Conservation (phyloP, 1,284 basidiomycete species). For the Boletus smithii region DNA sequence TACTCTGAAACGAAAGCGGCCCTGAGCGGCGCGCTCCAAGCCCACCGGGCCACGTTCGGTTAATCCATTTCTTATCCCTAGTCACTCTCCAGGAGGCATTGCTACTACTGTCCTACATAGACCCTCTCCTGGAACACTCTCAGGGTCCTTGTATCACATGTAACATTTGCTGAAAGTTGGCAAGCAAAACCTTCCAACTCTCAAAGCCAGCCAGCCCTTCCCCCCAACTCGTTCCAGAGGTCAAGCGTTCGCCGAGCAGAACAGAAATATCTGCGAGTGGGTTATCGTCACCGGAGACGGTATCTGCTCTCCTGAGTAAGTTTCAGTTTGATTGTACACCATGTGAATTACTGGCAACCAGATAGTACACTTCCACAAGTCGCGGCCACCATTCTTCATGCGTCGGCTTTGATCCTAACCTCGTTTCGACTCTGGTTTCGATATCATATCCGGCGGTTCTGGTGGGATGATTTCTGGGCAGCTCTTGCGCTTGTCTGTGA, state of each 20-base stretch:
- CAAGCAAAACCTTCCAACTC: not conserved
- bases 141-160: constrained; percentile 18
- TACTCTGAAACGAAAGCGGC: not conserved
- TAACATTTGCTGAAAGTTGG: not conserved
- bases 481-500: constrained; percentile 20
- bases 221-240: not conserved
- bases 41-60: not conserved
- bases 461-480: constrained; percentile 33
- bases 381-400: constrained; percentile 20
- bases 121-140: constrained; percentile 14
- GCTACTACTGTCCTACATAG: too few relatives aligned
- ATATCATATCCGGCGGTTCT: constrained; percentile 18
- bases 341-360: not conserved
- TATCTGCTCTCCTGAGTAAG: constrained; percentile 22
- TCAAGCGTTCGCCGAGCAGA: not conserved
- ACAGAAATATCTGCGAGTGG: constrained; percentile 5
- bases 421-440: constrained; percentile 32
- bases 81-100: not conserved
- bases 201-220: not conserved
- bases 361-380: constrained; percentile 14
- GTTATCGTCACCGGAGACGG: constrained; percentile 7
- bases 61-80: not conserved
- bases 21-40: not conserved
- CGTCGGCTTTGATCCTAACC: constrained; percentile 17
- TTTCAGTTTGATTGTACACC: not conserved